phyloP scores from a whole-genome alignment of 2,329 filamentous ascomycete species.

The Trichoderma oligosporum region DNA sequence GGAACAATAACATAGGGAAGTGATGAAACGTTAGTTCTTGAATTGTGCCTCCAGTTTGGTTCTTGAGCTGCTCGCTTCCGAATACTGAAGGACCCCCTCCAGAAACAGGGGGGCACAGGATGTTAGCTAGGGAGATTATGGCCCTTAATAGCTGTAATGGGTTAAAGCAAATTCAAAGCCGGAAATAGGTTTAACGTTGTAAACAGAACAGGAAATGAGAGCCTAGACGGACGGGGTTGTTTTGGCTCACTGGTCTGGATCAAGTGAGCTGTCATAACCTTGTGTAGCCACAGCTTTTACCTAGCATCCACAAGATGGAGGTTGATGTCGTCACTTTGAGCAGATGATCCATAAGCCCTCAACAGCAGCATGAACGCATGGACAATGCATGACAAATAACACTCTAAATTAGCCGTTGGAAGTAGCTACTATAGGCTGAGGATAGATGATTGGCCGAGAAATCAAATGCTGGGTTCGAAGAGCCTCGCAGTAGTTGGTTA shows the following conservation, averaged over 20 bases:
- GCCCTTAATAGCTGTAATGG: conserved; percentile 5
- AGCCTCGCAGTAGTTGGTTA: no score
- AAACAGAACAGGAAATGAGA: conserved; percentile 14
- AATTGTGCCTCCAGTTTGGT: not conserved
- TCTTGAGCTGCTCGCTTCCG: conserved; percentile 8
- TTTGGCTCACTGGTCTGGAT: not conserved
- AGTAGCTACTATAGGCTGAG: not conserved
- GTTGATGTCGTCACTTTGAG: conserved; percentile 6
- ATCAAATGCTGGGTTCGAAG: not conserved
- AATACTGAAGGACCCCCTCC: not conserved
- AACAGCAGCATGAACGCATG: not conserved
- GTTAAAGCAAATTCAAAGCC: conserved; percentile 3
- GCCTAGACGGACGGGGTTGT: not conserved
- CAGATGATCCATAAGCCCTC: not conserved
- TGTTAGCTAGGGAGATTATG: not conserved
- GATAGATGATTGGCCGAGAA: not conserved
- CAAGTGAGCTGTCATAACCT: conserved; percentile 6
- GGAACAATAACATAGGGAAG: not conserved
- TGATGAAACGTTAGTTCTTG: not conserved
- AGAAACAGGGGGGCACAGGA: conserved; percentile 1
- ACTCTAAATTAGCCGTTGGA: not conserved
- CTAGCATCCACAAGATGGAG: not conserved
- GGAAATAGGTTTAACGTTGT: conserved; percentile 5
- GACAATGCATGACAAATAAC: not conserved
- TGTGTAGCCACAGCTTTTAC: not conserved